A percentile compares a stretch with the other conserved stretches of the same genome.
Evolutionary conservation across 805 yeast genomes (phyloP).

Genomic region (Komagataella kurtzmanii): DNA sequence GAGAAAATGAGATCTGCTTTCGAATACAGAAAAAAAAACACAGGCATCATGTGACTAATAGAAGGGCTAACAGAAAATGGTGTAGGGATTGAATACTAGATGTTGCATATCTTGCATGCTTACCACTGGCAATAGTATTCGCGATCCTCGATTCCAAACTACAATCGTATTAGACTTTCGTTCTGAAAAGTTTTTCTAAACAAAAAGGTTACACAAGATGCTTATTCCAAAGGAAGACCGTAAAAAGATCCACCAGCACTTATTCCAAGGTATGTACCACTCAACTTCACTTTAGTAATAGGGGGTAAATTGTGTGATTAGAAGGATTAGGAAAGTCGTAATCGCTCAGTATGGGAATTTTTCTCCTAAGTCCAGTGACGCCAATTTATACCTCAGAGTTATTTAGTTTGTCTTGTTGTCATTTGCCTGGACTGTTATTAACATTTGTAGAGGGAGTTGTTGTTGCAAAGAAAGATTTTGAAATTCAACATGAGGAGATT

Average conservation of each 20-base stretch:
- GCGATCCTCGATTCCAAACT: background rate
- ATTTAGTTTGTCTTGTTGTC: background rate
- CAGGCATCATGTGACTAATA: background rate
- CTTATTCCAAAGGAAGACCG: conserved; percentile 99
- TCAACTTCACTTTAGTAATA: background rate
- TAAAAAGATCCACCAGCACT: conserved; percentile 98
- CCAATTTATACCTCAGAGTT: background rate
- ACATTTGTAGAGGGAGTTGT: conserved; percentile 86
- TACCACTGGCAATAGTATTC: background rate
- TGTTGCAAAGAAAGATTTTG: conserved; percentile 99
- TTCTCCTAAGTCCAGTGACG: background rate
- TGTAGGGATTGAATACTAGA: conserved; percentile 4
- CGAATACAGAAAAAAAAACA: no score
- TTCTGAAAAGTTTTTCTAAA: background rate
- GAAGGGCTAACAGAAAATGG: background rate
- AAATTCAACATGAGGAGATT: conserved; percentile 95
- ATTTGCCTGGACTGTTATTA: conserved; percentile 16
- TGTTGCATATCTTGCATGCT: background rate
- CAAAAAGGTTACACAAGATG: conserved; percentile 39
- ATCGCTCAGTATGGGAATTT: background rate
- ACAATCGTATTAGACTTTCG: background rate
- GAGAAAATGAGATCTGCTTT: no score
- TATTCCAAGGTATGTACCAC: conserved; percentile 82
- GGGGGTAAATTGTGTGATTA: background rate
- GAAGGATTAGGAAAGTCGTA: background rate